These are phyloP conservation scores for Apiosordaria backusii DNA, from an alignment of 495 filamentous ascomycete species.

Conservation along the genomic window DNA sequence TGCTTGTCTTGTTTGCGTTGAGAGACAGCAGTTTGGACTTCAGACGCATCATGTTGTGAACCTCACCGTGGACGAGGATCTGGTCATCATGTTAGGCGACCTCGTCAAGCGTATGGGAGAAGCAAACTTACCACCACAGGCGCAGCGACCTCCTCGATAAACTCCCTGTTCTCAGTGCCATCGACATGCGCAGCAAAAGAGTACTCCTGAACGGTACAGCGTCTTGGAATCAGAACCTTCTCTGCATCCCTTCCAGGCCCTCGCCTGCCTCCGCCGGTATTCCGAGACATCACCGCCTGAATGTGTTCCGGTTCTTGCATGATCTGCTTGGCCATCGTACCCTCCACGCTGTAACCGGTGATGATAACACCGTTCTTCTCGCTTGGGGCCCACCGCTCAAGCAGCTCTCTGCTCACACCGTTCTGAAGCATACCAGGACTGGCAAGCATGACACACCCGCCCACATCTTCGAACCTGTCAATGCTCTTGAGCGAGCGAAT, in stretches of 20 bases:
- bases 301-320: conserved; percentile 92
- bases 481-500: conserved; percentile 86
- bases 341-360: conserved; percentile 96
- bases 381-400: conserved; percentile 94
- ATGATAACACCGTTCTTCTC: conserved; percentile 94
- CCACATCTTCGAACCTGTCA: conserved; percentile 93
- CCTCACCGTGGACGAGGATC: conserved; percentile 96
- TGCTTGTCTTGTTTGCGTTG: conserved; percentile 71
- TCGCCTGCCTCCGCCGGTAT: conserved; percentile 50
- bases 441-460: conserved; percentile 93
- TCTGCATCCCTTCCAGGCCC: conserved; percentile 59
- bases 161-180: conserved; percentile 89
- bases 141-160: conserved; percentile 87
- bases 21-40: conserved; percentile 91
- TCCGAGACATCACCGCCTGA: conserved; percentile 81
- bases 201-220: conserved; percentile 88
- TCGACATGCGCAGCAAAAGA: conserved; percentile 97
- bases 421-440: conserved; percentile 97
- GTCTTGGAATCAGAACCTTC: conserved; percentile 85
- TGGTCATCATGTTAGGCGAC: conserved; percentile 34
- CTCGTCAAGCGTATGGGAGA: not conserved
- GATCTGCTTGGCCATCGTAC: conserved; percentile 94
- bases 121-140: conserved; percentile 76
- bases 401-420: conserved; percentile 83
- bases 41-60: conserved; percentile 95